Base-by-base conservation (phyloP, 1,284 basidiomycete genomes). In the Termitomyces sp. region DNA sequence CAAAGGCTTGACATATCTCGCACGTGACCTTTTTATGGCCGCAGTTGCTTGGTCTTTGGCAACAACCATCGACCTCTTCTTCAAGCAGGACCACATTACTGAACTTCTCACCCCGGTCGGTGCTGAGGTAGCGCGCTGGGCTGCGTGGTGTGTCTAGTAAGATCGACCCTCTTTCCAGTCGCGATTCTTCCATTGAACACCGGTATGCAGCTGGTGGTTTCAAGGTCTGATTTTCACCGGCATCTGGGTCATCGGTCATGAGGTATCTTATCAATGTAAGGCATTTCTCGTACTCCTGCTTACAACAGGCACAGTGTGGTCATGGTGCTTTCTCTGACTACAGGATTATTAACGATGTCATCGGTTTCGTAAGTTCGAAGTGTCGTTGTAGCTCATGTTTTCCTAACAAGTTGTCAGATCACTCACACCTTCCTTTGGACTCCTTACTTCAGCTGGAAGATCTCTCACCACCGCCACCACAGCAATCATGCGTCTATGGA, bases 161-260 rank as follows among this genome's bases (percentile, higher is more conserved):
- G 71, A 18, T 10, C 63, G 16, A 26, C 30, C 47, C 18, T 41
- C 38, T 41, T 16, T 3, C 11, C 13, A 37, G 18, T 28, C 8
- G n/a, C n/a, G 41, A 24, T 37, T 21, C 35, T 41, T 35, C 9
- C 31, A 28, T 16, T 33, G 14, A 39, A 13, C 18, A 18, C 5
- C 5, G 45, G 30, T 18, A 30, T 40, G 41, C 45, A 76, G 79
- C 61, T 83, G 80, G 80, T 83, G 80, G 80, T 80, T 81, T 60
- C 80, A 83, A 64, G 79, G 80, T 11, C 70, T 83, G 9, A 72
- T 77, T 28, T 78, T 83, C 59, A 81, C 78, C 7, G 79, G 80
- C 1, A 71, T 83, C 38, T 84, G 80, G 80, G 79, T 82, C n/a
- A 78, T 83, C 46, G 80, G 80, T 19, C 80, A 81, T 54, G 80